Percentiles rank a stretch among this genome's conserved stretches.
Conservation (phyloP, 129 eudicot species). For the Lactuca sativa region DNA sequence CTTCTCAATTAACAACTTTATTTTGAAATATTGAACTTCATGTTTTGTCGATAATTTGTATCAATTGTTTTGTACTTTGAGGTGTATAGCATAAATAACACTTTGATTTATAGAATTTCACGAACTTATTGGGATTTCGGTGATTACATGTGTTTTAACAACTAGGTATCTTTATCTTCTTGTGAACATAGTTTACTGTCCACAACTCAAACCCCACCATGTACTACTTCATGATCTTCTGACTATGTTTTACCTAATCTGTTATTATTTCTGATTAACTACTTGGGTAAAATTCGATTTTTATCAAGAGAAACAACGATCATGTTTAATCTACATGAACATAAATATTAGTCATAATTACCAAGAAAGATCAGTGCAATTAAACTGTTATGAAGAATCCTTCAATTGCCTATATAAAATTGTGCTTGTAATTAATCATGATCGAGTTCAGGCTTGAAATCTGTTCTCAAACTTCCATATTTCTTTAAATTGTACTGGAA, state of each 20-base stretch:
- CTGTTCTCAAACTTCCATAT: no score
- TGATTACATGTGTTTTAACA: background rate
- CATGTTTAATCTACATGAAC: background rate
- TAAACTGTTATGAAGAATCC: background rate
- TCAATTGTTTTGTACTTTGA: background rate
- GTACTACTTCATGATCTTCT: constrained; percentile 26
- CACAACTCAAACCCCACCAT: constrained; percentile 38
- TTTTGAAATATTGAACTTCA: background rate
- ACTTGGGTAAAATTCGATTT: background rate
- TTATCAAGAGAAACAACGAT: background rate
- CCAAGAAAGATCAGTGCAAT: background rate
- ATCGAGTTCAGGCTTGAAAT: no score
- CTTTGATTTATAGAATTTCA: no score
- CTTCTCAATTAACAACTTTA: background rate
- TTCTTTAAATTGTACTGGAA: no score
- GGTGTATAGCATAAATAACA: background rate
- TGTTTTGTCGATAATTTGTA: background rate
- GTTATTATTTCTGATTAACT: background rate
- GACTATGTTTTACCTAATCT: background rate
- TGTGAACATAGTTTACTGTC: constrained; percentile 8
- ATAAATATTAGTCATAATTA: background rate
- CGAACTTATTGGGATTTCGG: background rate
- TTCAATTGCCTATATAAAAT: no score
- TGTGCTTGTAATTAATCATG: no score
- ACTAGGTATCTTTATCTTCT: no score